These are phyloP conservation scores for Pestalotiopsis sp. DNA, from an alignment of 2,329 filamentous ascomycete species.

Conservation along the genomic window DNA sequence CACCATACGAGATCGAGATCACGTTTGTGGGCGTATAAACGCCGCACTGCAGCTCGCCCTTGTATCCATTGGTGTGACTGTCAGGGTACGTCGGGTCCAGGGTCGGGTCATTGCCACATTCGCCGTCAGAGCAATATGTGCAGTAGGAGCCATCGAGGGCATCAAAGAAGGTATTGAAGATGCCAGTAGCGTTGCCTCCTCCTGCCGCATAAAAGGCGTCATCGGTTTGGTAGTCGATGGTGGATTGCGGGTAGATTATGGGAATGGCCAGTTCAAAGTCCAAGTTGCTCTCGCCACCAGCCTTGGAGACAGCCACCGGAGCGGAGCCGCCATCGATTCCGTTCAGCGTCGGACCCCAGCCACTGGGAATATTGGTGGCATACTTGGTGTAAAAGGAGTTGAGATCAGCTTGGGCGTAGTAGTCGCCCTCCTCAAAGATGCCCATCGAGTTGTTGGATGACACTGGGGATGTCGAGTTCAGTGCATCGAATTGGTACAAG, in stretches of 20 bases:
- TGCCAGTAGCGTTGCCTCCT: constrained; percentile 49
- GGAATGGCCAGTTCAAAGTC: constrained; percentile 46
- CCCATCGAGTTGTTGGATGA: constrained; percentile 23
- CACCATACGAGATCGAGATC: constrained; percentile 53
- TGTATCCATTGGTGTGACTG: constrained; percentile 38
- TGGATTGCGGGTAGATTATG: constrained; percentile 37
- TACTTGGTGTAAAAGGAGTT: constrained; percentile 27
- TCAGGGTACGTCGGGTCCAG: constrained; percentile 35
- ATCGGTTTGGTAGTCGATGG: constrained; percentile 39
- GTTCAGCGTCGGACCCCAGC: neutral
- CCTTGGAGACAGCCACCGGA: constrained; percentile 52
- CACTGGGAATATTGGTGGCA: neutral
- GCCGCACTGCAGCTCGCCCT: constrained; percentile 46
- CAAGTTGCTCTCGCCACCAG: constrained; percentile 54
- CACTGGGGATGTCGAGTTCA: constrained; percentile 18
- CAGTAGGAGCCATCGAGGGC: constrained; percentile 25
- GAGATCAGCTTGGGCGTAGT: constrained; percentile 35
- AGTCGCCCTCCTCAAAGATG: constrained; percentile 37
- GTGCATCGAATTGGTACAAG: constrained; percentile 9
- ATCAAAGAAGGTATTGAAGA: constrained; percentile 36
- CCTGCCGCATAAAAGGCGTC: constrained; percentile 28
- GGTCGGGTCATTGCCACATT: constrained; percentile 21
- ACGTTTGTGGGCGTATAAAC: constrained; percentile 46
- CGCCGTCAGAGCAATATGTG: constrained; percentile 22
- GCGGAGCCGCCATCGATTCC: constrained; percentile 4